phyloP scores from a whole-genome alignment of 768 basidiomycete genomes.

The Rhodotorula babjevae region DNA sequence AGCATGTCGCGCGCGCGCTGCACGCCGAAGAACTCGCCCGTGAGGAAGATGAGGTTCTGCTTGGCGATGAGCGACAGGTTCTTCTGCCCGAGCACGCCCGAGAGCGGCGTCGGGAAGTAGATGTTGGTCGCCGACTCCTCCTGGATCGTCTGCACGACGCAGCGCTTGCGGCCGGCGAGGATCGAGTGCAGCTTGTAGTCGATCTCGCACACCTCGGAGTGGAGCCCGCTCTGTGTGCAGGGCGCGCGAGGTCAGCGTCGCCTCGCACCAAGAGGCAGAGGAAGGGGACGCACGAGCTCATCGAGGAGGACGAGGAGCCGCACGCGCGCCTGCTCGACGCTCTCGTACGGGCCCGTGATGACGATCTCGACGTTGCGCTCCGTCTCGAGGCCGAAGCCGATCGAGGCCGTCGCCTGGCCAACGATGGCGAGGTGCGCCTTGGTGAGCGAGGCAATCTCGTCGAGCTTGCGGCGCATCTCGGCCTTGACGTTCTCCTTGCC shows the following conservation, averaged over 20 bases:
- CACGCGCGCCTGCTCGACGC: constrained; percentile 85
- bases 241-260: not conserved
- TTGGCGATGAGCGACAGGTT: constrained; percentile 55
- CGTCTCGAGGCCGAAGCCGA: constrained; percentile 86
- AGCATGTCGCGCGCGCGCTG: constrained; percentile 94
- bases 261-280: not conserved
- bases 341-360: constrained; percentile 75
- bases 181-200: constrained; percentile 91
- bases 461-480: constrained; percentile 52
- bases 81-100: constrained; percentile 64
- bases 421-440: constrained; percentile 88
- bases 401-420: constrained; percentile 65
- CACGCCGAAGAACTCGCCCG: constrained; percentile 94
- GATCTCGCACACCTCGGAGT: constrained; percentile 85
- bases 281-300: constrained; percentile 65
- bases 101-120: constrained; percentile 84
- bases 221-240: constrained; percentile 68
- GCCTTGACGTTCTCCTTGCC: constrained; percentile 48
- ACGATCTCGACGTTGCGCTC: constrained; percentile 91
- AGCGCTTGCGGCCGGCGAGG: constrained; percentile 81
- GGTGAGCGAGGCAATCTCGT: constrained; percentile 90
- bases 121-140: constrained; percentile 97
- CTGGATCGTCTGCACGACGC: constrained; percentile 80
- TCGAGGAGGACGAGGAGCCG: constrained; percentile 88
- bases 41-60: constrained; percentile 87